Conservation (phyloP, 2,329 filamentous ascomycete species). For the Raffaelea ambrosiae region DNA sequence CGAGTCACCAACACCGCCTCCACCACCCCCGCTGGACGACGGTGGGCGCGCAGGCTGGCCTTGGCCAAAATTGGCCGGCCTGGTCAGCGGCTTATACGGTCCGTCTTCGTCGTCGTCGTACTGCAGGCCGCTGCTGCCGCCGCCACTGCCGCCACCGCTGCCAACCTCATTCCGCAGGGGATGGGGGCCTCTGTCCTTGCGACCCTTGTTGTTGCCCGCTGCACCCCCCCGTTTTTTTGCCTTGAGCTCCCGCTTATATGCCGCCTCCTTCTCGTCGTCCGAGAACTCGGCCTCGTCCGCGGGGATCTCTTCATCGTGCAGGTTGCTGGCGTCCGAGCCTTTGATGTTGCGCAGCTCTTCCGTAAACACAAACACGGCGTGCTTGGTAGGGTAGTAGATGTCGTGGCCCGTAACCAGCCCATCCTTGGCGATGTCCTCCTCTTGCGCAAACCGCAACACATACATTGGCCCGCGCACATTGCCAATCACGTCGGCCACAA, state of each 20-base stretch:
- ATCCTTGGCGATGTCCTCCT: conserved; percentile 54
- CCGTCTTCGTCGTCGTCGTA: conserved; percentile 64
- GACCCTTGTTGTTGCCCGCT: conserved; percentile 28
- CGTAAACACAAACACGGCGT: conserved; percentile 81
- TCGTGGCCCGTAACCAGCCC: conserved; percentile 61
- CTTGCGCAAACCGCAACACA: conserved; percentile 64
- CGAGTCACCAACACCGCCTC: conserved; percentile 10
- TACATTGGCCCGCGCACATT: conserved; percentile 82
- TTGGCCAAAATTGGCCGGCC: conserved; percentile 55
- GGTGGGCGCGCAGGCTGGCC: conserved; percentile 33
- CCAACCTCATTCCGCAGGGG: neutral
- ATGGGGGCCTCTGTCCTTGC: conserved; percentile 23
- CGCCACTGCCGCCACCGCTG: conserved; percentile 18
- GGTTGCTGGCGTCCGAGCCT: conserved; percentile 88
- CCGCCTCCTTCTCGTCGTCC: conserved; percentile 88
- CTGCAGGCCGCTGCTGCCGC: conserved; percentile 38
- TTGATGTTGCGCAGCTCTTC: conserved; percentile 70
- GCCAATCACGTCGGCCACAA: conserved; percentile 77
- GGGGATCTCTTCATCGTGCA: conserved; percentile 84
- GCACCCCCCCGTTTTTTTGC: conserved; percentile 50
- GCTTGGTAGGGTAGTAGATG: conserved; percentile 70
- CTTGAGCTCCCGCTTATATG: conserved; percentile 64
- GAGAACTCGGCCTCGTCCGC: conserved; percentile 92
- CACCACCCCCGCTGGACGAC: conserved; percentile 8
- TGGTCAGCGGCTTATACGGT: conserved; percentile 61